A percentile compares a stretch with the other conserved stretches of the same genome.
Evolutionary conservation across 139 green algal genomes (phyloP).

Genomic region (Chlamydomonas asymmetrica): DNA sequence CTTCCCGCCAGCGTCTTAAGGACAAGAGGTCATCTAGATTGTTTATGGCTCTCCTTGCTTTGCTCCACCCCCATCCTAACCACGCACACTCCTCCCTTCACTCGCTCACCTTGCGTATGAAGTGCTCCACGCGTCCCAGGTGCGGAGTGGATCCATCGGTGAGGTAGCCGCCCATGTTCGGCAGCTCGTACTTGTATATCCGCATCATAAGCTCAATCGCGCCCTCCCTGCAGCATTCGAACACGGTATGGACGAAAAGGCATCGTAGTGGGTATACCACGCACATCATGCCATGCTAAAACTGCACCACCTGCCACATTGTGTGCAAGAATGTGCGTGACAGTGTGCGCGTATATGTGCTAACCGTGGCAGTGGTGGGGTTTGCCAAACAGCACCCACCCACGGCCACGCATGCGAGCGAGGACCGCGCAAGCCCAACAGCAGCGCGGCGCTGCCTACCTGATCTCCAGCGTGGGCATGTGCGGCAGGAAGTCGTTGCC

Average conservation of each 20-base stretch:
- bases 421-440: neutral
- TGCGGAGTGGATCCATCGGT: conserved; percentile 72
- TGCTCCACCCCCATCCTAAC: too few species aligned
- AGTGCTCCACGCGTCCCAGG: conserved; percentile 85
- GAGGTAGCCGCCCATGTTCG: conserved; percentile 87
- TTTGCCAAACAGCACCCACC: too few species aligned
- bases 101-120: conserved; percentile 70
- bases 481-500: conserved; percentile 99
- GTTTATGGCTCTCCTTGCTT: too few species aligned
- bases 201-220: conserved; percentile 97
- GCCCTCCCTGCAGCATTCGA: conserved; percentile 44
- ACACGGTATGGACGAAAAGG: too few species aligned
- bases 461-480: conserved; percentile 99
- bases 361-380: too few species aligned
- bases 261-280: neutral
- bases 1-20: too few species aligned
- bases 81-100: too few species aligned
- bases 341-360: too few species aligned
- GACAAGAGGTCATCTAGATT: too few species aligned
- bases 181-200: conserved; percentile 84
- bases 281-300: too few species aligned
- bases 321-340: too few species aligned
- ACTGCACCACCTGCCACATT: too few species aligned
- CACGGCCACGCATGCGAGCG: neutral
- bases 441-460: conserved; percentile 28